Base-by-base conservation (phyloP, 192 early-diverging fungal species). In the Podochytrium sp. region DNA sequence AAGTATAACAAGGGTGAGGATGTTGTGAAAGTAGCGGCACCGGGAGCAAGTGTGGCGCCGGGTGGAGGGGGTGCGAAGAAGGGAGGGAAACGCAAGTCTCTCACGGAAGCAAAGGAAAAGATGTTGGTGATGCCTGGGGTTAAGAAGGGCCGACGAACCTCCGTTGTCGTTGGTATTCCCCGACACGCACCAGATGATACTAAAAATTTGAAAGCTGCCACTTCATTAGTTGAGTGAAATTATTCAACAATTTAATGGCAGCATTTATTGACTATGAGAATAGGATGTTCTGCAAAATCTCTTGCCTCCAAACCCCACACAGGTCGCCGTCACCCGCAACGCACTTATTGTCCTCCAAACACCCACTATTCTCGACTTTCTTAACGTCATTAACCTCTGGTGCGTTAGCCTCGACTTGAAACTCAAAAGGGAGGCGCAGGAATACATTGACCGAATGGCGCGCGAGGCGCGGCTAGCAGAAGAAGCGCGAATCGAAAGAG, bases 281-380 rank as follows among this genome's bases (percentile, higher is more conserved):
- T 25, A 69, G 66, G 47, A 65, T 16, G 4, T 55, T n/a, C 66
- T 69, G 1, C 12, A 56, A 25, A 69, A 35, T 3, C 47, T n/a
- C 23, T 12, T 20, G 12, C 66, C 66, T n/a, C 35, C 23, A 10
- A 55, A 55, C 29, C 5, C 66, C n/a, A 30, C 50, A 33, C 49
- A n/a, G 34, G 29, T 55, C 1, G 52, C 30, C 23, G 12, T 69
- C 10, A 29, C 47, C 10, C 23, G 74, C 16, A 78, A 70, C 39
- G 65, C 76, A 6, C 35, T 82, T 43, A 74, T 57, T 5, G 78
- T 74, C 16, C 73, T 86, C 10, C 78, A 84, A 72, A 78, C 84
- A 51, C 82, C 82, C n/a, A 42, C 30, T 34, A 35, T 71, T 25
- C 51, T 43, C 12, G 85, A 86, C 58, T 83, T 77, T 56, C 56